phyloP scores from a whole-genome alignment of 345 rosid genomes.

The Microthlaspi erraticum region DNA sequence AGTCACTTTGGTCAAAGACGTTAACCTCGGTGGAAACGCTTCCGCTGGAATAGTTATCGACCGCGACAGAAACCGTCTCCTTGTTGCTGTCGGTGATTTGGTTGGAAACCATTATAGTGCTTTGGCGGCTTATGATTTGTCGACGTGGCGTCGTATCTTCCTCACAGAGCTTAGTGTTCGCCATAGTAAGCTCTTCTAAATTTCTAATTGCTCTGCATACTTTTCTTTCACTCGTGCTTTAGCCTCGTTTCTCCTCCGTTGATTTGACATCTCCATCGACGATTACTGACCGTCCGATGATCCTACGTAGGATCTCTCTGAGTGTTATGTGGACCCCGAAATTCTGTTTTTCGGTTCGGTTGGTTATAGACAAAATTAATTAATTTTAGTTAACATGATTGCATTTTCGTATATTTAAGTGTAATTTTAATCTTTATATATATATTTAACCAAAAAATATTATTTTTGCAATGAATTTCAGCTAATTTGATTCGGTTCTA shows the following conservation, averaged over 20 bases:
- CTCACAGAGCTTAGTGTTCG: slow-evolving; percentile 59
- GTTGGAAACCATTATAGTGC: slow-evolving; percentile 61
- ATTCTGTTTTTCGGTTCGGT: too few species aligned
- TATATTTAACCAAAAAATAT: too few species aligned
- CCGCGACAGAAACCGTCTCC: slow-evolving; percentile 64
- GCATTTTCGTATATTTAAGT: too few species aligned
- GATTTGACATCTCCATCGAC: not conserved
- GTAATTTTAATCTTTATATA: too few species aligned
- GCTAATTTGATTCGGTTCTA: too few species aligned
- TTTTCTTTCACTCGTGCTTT: not conserved
- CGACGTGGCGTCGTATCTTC: slow-evolving; percentile 76
- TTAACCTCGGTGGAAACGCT: slow-evolving; percentile 65
- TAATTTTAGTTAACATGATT: too few species aligned
- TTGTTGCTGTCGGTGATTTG: slow-evolving; percentile 67
- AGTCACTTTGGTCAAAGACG: slow-evolving; percentile 63
- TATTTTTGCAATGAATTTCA: too few species aligned
- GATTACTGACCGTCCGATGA: not conserved
- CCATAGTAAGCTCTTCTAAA: slow-evolving; percentile 50
- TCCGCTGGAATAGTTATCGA: slow-evolving; percentile 71
- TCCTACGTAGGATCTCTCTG: not conserved
- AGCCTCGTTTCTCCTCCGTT: not conserved
- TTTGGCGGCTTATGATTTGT: slow-evolving; percentile 77
- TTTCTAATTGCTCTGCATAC: not conserved
- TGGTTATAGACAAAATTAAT: too few species aligned
- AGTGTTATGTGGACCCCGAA: not conserved